These are phyloP conservation scores for Epichloe sylvatica DNA, from an alignment of 2,329 filamentous ascomycete genomes.

Conservation along the genomic window DNA sequence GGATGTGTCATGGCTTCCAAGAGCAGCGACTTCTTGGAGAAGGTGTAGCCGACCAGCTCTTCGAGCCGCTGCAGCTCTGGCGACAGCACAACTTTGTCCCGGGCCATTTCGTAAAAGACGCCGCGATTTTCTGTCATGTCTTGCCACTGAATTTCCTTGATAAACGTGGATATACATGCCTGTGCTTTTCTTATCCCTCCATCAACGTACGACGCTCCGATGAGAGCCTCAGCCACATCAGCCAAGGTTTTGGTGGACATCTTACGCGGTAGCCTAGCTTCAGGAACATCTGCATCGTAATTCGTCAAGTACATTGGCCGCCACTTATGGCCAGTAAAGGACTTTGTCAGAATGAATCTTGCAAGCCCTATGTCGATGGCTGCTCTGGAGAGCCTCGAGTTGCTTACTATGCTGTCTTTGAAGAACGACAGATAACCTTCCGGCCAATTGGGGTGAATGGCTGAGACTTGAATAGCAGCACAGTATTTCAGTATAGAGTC, in stretches of 20 bases:
- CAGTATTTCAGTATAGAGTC: constrained; percentile 71
- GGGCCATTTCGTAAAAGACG: constrained; percentile 29
- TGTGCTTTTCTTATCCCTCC: constrained; percentile 52
- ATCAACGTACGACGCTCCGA: constrained; percentile 60
- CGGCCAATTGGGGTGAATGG: constrained; percentile 49
- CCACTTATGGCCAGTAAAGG: constrained; percentile 63
- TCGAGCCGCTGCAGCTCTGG: constrained; percentile 40
- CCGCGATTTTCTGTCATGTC: constrained; percentile 27
- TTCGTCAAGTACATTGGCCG: constrained; percentile 42
- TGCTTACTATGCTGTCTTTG: constrained; percentile 61
- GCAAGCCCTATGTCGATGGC: constrained; percentile 52
- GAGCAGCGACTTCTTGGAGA: constrained; percentile 53
- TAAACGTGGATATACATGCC: constrained; percentile 50
- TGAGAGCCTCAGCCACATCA: constrained; percentile 74
- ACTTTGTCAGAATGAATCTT: constrained; percentile 53
- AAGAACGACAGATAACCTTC: constrained; percentile 59
- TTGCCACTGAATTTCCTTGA: constrained; percentile 45
- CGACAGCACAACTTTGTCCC: constrained; percentile 22
- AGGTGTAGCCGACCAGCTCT: constrained; percentile 54
- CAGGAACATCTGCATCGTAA: constrained; percentile 7
- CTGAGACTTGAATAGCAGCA: constrained; percentile 49
- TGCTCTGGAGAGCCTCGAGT: constrained; percentile 54
- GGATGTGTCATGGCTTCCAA: constrained; percentile 71
- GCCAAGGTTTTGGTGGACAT: constrained; percentile 70
- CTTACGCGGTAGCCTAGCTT: constrained; percentile 12